Evolutionary conservation across 2,329 filamentous ascomycete species (phyloP), one percentile per base, ranked within the genome.

Genomic region (Sporothrix humicola): DNA sequence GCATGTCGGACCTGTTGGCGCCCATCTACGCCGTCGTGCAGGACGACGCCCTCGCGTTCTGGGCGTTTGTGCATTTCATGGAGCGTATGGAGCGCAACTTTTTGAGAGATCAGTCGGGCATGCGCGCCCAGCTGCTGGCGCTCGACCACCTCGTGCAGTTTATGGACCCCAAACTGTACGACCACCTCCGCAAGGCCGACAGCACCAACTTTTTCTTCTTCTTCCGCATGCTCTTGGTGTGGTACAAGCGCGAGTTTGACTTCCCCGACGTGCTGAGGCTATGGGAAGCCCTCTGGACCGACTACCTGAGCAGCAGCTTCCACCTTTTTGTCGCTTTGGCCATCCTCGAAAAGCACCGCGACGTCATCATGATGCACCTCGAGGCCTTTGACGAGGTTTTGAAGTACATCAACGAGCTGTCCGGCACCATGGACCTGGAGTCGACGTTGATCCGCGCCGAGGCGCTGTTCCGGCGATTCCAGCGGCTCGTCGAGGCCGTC

Each of bases 191-290:
- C 81, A 91, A 89, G 17, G 93, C 95, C 23, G 97, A 99, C 79
- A 97, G 93, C 79, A 99, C 96, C 31, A 99, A 99, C 81, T 99
- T 99, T 83, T 99, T 99, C 83, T 99, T 99, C 85, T 98, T 99
- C 86, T 99, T 98, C 89, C 93, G 96, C 74, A 98, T 98, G 96
- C 87, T 99, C 48, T 87, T 99, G 0, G 96, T 99, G 10, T 99
- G 96, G 96, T 99, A 96, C 82, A 99, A 99, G 85, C 92, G 96
- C 66, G 96, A 99, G 82, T 99, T 99, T 78, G 88, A 90, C 77
- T 99, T 95, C 93, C 81, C 87, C 66, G 94, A 98, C 79, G 90
- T 97, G 12, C 84, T 98, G 48, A 89, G 93, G 20, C 84, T 99
- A 3, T 99, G 96, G 96, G 96, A 99, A 82, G 87, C 89, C 0